Conservation (phyloP, 305 asterid genomes). For the Fraxinus sp. region DNA sequence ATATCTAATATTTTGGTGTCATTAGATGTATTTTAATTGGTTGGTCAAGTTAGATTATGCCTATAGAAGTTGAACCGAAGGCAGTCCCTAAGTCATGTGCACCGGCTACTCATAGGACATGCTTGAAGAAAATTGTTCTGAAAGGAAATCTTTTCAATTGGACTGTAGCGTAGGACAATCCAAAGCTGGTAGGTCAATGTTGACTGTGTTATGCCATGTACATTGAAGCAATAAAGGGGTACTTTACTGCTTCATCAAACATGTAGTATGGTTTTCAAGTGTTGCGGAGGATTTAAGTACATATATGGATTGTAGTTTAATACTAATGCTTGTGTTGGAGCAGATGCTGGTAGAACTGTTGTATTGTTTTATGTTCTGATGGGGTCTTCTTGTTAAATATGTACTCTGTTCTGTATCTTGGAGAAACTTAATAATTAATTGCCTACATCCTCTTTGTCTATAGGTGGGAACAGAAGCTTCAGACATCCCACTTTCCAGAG, state of each 20-base stretch:
- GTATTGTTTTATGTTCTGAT: conserved; percentile 5
- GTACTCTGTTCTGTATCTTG: conserved; percentile 9
- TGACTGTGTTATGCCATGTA: background rate
- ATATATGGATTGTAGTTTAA: background rate
- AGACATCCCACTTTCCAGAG: conserved; percentile 86
- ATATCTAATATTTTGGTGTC: background rate
- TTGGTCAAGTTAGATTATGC: background rate
- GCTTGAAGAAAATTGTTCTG: background rate
- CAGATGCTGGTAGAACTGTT: conserved; percentile 5
- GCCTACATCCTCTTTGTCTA: conserved; percentile 20
- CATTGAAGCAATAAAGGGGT: background rate
- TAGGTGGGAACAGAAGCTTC: conserved; percentile 96
- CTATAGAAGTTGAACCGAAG: background rate
- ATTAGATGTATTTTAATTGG: background rate
- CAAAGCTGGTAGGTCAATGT: background rate
- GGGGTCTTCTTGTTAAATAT: conserved; percentile 5
- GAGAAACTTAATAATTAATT: background rate
- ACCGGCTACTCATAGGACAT: background rate
- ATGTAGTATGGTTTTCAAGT: background rate
- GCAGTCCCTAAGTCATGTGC: background rate
- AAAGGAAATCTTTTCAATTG: background rate
- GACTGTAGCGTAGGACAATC: background rate
- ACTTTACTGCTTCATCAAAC: background rate
- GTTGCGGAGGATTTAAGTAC: background rate
- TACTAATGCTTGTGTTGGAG: background rate